Conservation (phyloP, 2,329 filamentous ascomycete species). For the Dothidotthia symphoricarpi region DNA sequence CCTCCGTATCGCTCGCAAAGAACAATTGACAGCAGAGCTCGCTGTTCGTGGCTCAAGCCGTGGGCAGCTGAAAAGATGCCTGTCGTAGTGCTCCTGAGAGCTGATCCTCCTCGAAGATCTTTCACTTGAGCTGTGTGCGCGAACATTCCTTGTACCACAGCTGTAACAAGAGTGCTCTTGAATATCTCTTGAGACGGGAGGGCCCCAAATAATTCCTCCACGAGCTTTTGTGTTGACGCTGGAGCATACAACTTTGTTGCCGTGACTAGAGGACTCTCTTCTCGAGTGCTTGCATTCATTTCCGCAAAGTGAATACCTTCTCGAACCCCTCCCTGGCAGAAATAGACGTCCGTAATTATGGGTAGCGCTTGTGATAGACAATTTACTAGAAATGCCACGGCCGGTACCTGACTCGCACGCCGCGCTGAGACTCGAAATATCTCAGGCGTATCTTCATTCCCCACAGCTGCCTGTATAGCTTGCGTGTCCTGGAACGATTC, state of each 20-base stretch:
- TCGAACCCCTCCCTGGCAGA: slow-evolving; percentile 83
- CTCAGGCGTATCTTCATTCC: slow-evolving; percentile 38
- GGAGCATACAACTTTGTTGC: slow-evolving; percentile 57
- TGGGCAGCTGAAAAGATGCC: slow-evolving; percentile 67
- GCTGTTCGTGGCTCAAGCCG: slow-evolving; percentile 69
- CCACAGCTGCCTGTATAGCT: slow-evolving; percentile 45
- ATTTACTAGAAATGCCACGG: slow-evolving; percentile 77
- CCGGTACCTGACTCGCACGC: slow-evolving; percentile 76
- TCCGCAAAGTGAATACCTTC: slow-evolving; percentile 78
- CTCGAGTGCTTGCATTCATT: slow-evolving; percentile 59
- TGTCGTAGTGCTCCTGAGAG: slow-evolving; percentile 69
- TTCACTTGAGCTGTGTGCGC: slow-evolving; percentile 46
- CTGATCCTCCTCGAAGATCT: slow-evolving; percentile 58
- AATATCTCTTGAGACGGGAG: slow-evolving; percentile 40
- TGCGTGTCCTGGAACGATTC: slow-evolving; percentile 59
- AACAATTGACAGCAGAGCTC: slow-evolving; percentile 69
- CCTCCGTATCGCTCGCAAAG: slow-evolving; percentile 74
- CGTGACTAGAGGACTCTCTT: slow-evolving; percentile 64
- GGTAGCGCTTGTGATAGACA: slow-evolving; percentile 70
- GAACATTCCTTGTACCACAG: slow-evolving; percentile 61
- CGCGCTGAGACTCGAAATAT: slow-evolving; percentile 76
- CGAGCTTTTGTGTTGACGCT: slow-evolving; percentile 49
- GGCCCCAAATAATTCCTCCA: slow-evolving; percentile 54
- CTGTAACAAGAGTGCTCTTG: slow-evolving; percentile 50
- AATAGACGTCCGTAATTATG: slow-evolving; percentile 67